Base-by-base conservation (phyloP, 164 flowering plant species). In the Echeveria elegans region DNA sequence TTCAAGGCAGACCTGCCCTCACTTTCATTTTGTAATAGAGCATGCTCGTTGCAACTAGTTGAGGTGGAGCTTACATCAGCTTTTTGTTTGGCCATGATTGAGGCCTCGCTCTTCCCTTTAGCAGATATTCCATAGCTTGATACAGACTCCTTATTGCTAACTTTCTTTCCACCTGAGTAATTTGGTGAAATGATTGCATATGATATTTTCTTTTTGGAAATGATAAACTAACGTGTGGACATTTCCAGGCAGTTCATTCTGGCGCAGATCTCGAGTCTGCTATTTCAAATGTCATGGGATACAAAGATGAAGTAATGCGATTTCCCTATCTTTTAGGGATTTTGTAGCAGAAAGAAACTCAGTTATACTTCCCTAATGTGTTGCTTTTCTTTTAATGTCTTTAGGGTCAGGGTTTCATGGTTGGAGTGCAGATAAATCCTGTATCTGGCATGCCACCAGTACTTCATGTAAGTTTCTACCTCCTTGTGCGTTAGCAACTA, bases 191-290 rank as follows among this genome's bases (percentile, higher is more conserved):
- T 28, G 23, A 1, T 56, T 56, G 26, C 19, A 26, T 26, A 14
- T 56, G 12, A 29, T 26, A 12, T 26, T 56, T 26, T 28, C 15
- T 24, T 26, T 14, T 56, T 56, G 1, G 5, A 56, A 9, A 28
- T 56, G 0, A 4, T 26, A 56, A 14, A 28, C 32, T 56, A 56
- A 56, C 32, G 14, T 28, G 32, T 28, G 19, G 6, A 56, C 28
- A 28, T 56, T 56, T 12, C 80, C 80, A 94, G 97, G 97, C 99
- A 31, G 99, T 94, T 77, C 99, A 94, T 85, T 94, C 99, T 40
- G 99, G 99, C 64, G 99, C 99, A 68, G 99, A 94, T 85, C 96
- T 94, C 29, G 97, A 94, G 79, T 88, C 97, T 73, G 96, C 99
- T 56, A 78, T 89, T 63, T 50, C 87, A 56, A 94, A 86, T 75